Percentiles rank a stretch among this genome's conserved stretches.
Conservation (phyloP, 176 grass and related monocot genomes). For the Hordeum marinum region DNA sequence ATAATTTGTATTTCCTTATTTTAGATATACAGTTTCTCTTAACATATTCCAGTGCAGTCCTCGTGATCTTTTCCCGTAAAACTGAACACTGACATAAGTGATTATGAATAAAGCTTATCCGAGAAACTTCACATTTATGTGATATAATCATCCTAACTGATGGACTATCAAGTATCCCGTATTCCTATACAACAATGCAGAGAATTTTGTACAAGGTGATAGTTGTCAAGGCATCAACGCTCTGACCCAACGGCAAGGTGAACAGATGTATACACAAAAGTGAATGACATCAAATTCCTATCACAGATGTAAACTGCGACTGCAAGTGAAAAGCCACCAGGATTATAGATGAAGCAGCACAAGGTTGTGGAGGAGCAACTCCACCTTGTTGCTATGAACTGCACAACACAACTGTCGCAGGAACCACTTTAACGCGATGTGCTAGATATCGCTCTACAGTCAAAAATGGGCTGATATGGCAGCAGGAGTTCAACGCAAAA, state of each 20-base stretch:
- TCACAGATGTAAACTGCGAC: background rate
- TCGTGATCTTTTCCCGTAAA: slow-evolving; percentile 1
- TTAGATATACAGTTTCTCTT: background rate
- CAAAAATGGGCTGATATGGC: too few species aligned
- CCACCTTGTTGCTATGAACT: too few species aligned
- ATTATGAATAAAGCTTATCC: background rate
- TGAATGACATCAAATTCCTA: background rate
- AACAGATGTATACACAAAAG: background rate
- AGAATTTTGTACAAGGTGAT: background rate
- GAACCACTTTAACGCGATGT: too few species aligned
- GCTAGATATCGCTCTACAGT: too few species aligned
- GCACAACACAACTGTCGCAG: too few species aligned
- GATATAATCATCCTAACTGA: background rate
- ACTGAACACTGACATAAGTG: background rate
- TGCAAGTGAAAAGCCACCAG: background rate
- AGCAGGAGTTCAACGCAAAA: too few species aligned
- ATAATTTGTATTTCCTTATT: slow-evolving; percentile 4
- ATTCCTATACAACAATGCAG: background rate
- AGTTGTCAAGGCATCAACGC: background rate
- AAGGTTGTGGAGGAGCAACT: background rate
- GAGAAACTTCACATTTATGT: background rate
- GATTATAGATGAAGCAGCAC: background rate
- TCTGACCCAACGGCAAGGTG: background rate
- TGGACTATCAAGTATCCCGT: background rate
- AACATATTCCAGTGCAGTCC: background rate